phyloP scores from a whole-genome alignment of 1,284 basidiomycete species.

The Bondarzewia mesenterica region DNA sequence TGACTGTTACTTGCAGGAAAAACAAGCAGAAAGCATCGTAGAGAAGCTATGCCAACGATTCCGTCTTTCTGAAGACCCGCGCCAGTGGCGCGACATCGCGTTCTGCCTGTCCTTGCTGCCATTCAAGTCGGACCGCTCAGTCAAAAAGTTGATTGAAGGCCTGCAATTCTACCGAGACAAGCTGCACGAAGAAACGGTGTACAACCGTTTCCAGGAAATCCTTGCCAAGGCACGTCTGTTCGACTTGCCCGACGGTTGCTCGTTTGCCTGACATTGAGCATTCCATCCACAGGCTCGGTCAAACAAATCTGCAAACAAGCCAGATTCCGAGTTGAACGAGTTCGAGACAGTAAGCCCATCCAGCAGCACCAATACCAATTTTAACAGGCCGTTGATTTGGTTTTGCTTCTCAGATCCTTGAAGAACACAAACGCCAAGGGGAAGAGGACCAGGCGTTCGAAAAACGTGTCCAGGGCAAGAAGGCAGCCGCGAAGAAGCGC shows the following conservation, averaged over 20 bases:
- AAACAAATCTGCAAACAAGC: constrained; percentile 87
- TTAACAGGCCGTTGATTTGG: too few relatives aligned
- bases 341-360: constrained; percentile 64
- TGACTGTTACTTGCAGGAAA: constrained; percentile 49
- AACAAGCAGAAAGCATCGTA: constrained; percentile 91
- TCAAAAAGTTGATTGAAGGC: constrained; percentile 95
- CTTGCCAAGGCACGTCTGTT: constrained; percentile 51
- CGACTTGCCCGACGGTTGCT: background rate
- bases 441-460: constrained; percentile 87
- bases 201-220: constrained; percentile 82
- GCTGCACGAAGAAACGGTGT: constrained; percentile 84
- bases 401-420: constrained; percentile 54
- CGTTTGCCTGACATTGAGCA: background rate
- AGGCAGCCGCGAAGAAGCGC: constrained; percentile 69
- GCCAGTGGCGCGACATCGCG: constrained; percentile 97
- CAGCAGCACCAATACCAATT: too few relatives aligned
- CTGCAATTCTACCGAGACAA: constrained; percentile 93
- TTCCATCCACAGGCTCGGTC: constrained; percentile 50
- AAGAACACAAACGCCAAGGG: constrained; percentile 78
- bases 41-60: constrained; percentile 95
- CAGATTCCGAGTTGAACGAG: constrained; percentile 83
- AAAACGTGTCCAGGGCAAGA: constrained; percentile 75
- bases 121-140: constrained; percentile 93
- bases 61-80: constrained; percentile 78
- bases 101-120: constrained; percentile 92